Conservation (phyloP, 306 rosid species). For the Fragaria iinumae region DNA sequence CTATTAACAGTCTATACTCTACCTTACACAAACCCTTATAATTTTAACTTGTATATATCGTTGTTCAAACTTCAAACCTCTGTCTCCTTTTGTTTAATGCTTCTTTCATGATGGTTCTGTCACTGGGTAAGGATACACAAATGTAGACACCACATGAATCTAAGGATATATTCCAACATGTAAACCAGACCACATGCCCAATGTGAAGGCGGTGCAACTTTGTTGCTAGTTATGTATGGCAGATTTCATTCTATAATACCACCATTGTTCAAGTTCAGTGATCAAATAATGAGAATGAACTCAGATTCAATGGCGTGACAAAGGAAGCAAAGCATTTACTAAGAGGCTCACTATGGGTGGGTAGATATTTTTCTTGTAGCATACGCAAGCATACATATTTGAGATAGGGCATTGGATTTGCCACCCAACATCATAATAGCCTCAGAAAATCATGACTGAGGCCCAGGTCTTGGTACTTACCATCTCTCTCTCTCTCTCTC, state of each 20-base stretch:
- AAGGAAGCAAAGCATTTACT: conserved; percentile 2
- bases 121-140: background rate
- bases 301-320: background rate
- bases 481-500: background rate
- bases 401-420: conserved; percentile 6
- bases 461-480: background rate
- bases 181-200: background rate
- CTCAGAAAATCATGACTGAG: conserved; percentile 4
- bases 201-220: conserved; percentile 1
- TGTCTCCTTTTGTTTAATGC: background rate
- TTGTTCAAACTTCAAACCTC: background rate
- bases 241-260: background rate
- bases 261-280: background rate
- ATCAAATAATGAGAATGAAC: background rate
- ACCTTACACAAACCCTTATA: background rate
- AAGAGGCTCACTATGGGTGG: background rate
- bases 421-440: conserved; percentile 3
- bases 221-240: background rate
- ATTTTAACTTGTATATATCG: background rate
- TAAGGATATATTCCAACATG: background rate
- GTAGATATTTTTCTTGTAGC: conserved; percentile 7
- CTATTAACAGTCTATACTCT: background rate
- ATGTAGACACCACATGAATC: background rate
- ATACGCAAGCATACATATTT: conserved; percentile 13
- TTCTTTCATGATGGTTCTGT: background rate